phyloP scores from a whole-genome alignment of 306 rosid species.

The Cyclanthera cordifolia region DNA sequence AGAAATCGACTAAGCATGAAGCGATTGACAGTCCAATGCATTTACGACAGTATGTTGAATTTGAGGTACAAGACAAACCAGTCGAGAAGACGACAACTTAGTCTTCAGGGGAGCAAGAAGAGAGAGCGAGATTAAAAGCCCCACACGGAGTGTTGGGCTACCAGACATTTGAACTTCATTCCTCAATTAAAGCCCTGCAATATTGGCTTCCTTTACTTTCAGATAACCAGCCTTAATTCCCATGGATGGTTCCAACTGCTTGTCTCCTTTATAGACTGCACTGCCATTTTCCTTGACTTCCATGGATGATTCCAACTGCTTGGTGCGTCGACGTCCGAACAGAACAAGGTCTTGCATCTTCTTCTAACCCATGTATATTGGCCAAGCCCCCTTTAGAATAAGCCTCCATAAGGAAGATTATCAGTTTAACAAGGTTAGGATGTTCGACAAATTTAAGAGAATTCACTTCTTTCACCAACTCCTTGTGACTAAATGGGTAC shows the following conservation, averaged over 20 bases:
- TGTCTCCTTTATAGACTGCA: constrained; percentile 18
- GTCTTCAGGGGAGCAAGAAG: no score
- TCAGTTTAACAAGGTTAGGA: constrained; percentile 76
- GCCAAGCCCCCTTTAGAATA: no score
- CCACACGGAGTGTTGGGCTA: no score
- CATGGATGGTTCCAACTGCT: constrained; percentile 22
- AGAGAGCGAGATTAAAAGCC: no score
- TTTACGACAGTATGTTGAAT: no score
- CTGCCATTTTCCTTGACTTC: constrained; percentile 14
- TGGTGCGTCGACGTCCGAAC: constrained; percentile 38
- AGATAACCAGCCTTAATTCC: constrained; percentile 21
- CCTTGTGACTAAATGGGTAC: constrained; percentile 48
- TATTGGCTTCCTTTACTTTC: constrained; percentile 41
- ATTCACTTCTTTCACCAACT: constrained; percentile 98
- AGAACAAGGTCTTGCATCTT: constrained; percentile 54
- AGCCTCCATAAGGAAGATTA: no score
- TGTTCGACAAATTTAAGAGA: constrained; percentile 90
- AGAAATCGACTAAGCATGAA: no score
- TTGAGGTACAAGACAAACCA: no score
- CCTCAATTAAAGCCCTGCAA: constrained; percentile 36
- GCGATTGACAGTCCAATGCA: no score
- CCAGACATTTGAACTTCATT: not conserved
- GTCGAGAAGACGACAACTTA: no score
- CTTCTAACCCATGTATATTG: constrained; percentile 25
- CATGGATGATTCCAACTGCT: constrained; percentile 22